Base-by-base conservation (phyloP, 192 early-diverging fungal species). In the Coemansia furcata region DNA sequence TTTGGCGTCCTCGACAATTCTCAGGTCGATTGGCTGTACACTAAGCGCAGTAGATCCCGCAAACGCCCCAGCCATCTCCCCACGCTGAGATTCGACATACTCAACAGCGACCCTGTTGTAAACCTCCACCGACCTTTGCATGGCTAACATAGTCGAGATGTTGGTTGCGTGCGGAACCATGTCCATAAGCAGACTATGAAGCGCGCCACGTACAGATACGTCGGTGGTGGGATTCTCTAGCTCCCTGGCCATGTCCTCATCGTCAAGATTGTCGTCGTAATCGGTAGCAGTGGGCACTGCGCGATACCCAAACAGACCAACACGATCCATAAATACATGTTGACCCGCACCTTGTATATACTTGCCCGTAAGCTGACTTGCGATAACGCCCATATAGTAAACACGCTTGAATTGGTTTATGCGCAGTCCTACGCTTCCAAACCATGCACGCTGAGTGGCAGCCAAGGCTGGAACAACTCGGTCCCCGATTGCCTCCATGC, bases 71-170 rank as follows among this genome's bases (percentile, higher is more conserved):
- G 47, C 19, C 14, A 60, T 38, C 33, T 64, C 65, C 54, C 44
- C 47, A 15, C 57, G 39, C 65, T 26, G 54, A 1, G 30, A 21
- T 10, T 60, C 63, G 2, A 63, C 14, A 38, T 63, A 67, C 39
- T 72, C 69, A 12, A 80, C 33, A 1, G 68, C 66, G 0, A 62
- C 32, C 35, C 60, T 75, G 78, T 80, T 80, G 66, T 75, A 80
- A 10, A 64, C 55, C 64, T 75, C 78, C 15, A 76, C 71, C 0
- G 78, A 37, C 35, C 54, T 73, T 67, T 76, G 73, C 73, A 80
- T 72, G n/a, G 73, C 73, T 12, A 69, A 40, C 69, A 67, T 72
- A 8, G 62, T 72, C 3, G 78, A 72, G 33, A 60, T 57, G 63
- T 63, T 75, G 8, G 69, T 66, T 3, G 70, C 52, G n/a, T 60